A percentile compares a stretch with the other conserved stretches of the same genome.
Conservation (phyloP, 257 asterid species). For the Solanum medicagineum region DNA sequence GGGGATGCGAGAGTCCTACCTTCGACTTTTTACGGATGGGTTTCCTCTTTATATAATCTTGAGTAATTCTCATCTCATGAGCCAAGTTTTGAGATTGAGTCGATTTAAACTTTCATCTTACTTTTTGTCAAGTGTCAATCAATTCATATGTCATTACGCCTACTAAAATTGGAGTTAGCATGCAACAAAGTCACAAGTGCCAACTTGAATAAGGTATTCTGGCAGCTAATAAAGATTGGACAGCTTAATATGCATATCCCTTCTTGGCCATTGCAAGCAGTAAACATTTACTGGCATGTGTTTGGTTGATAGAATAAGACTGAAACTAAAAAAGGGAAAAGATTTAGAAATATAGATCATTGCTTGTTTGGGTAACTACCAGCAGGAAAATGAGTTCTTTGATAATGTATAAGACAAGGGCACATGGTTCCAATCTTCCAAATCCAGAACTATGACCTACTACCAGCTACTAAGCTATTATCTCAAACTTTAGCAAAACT, state of each 20-base stretch:
- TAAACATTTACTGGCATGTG: not conserved
- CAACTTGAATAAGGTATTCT: not conserved
- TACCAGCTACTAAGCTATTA: not conserved
- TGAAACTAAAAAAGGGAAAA: not conserved
- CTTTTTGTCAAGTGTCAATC: not conserved
- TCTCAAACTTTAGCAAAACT: not conserved
- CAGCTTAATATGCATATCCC: not conserved
- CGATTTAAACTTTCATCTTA: not conserved
- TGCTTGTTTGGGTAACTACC: constrained; percentile 2
- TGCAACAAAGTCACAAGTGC: not conserved
- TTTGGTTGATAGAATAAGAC: not conserved
- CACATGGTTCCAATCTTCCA: constrained; percentile 5
- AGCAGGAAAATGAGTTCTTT: not conserved
- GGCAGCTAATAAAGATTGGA: not conserved
- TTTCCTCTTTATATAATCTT: not conserved
- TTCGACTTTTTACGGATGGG: not conserved
- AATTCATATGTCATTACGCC: not conserved
- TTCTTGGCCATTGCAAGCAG: not conserved
- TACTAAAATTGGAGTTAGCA: not conserved
- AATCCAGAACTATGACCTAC: not conserved
- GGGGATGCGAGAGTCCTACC: not conserved
- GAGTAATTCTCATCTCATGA: not conserved
- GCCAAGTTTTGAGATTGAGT: not conserved
- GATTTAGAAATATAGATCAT: not conserved
- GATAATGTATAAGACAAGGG: not conserved